Evolutionary conservation across 306 rosid genomes (phyloP).

Genomic region (Urtica urens): DNA sequence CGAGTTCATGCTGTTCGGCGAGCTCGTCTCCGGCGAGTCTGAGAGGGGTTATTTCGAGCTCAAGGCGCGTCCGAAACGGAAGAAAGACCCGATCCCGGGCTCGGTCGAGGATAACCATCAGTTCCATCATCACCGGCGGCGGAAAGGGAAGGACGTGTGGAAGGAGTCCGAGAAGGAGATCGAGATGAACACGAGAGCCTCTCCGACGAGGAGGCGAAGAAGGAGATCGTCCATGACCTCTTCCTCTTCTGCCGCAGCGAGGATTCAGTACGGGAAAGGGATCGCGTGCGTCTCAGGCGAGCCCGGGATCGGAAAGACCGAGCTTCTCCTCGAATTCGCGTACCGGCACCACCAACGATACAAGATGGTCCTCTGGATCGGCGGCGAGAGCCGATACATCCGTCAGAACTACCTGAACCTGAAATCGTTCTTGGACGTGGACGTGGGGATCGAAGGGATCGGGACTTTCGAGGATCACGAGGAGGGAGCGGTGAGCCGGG

Average conservation of each 20-base stretch:
- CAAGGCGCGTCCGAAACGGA: conserved; percentile 60
- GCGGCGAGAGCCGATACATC: conserved; percentile 73
- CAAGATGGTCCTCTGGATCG: conserved; percentile 80
- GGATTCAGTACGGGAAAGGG: conserved; percentile 70
- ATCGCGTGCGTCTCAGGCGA: conserved; percentile 77
- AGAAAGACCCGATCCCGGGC: conserved; percentile 50
- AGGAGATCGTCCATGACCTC: conserved; percentile 42
- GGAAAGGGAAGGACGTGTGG: conserved; percentile 50
- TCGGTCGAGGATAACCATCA: conserved; percentile 46
- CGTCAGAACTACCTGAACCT: conserved; percentile 75
- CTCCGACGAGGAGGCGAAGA: conserved; percentile 42
- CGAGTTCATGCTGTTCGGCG: conserved; percentile 75
- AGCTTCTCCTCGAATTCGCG: conserved; percentile 79
- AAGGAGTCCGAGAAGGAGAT: conserved; percentile 78
- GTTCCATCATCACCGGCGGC: no score
- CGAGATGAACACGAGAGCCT: conserved; percentile 57
- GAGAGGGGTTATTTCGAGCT: conserved; percentile 69
- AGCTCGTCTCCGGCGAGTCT: conserved; percentile 58
- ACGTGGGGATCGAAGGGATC: conserved; percentile 65
- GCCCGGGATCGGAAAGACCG: conserved; percentile 83
- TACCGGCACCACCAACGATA: conserved; percentile 80
- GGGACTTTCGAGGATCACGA: conserved; percentile 72
- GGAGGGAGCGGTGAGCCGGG: conserved; percentile 57
- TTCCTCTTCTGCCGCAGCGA: no score
- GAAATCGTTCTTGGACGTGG: conserved; percentile 64